Percentiles rank a stretch among this genome's conserved stretches.
phyloP scores from a whole-genome alignment of 768 basidiomycete genomes.

The Wakefieldia striispora region DNA sequence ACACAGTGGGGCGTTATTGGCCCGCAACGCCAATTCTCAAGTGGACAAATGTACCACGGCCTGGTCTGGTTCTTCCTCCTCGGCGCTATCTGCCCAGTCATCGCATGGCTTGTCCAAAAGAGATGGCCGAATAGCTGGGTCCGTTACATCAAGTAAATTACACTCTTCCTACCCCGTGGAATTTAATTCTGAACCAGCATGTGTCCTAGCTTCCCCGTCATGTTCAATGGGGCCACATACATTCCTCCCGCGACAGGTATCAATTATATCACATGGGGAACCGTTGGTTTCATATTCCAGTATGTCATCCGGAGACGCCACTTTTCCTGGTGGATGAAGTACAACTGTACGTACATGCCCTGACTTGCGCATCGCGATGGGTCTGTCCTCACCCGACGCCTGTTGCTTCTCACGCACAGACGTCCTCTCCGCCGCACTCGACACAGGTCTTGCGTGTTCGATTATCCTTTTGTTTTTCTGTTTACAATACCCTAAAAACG shows the following conservation, averaged over 20 bases:
- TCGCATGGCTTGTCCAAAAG: conserved; percentile 51
- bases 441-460: conserved; percentile 66
- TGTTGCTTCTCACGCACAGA: conserved; percentile 30
- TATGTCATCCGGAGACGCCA: conserved; percentile 58
- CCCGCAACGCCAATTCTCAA: conserved; percentile 67
- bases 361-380: no score
- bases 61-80: conserved; percentile 79
- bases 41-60: conserved; percentile 60
- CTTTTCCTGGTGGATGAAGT: conserved; percentile 70
- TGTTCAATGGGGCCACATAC: conserved; percentile 56
- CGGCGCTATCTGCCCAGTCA: conserved; percentile 60
- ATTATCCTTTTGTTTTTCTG: conserved; percentile 58
- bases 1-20: conserved; percentile 74
- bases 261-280: conserved; percentile 68
- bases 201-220: conserved; percentile 40
- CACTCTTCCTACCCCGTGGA: background rate
- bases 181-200: background rate
- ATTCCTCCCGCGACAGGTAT: conserved; percentile 66
- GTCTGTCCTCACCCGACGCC: background rate
- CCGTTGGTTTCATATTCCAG: conserved; percentile 68
- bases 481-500: conserved; percentile 62
- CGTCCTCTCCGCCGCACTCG: conserved; percentile 69
- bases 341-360: conserved; percentile 34
- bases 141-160: conserved; percentile 61
- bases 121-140: conserved; percentile 65